These are phyloP conservation scores for Skeletonema costatum DNA, from an alignment of 108 stramenopile species.

Conservation along the genomic window DNA sequence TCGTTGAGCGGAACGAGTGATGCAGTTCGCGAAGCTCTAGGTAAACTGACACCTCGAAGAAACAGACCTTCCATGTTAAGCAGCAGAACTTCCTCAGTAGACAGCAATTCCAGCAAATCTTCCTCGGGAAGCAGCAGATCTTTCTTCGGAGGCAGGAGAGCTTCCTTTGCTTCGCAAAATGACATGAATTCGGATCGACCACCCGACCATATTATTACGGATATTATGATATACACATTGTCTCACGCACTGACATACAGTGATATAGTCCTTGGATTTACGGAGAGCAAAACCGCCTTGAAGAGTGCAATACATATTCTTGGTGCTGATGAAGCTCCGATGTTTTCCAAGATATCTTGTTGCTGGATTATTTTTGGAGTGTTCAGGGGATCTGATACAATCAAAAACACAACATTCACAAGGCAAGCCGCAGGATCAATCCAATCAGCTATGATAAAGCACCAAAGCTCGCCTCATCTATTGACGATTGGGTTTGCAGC, in stretches of 20 bases:
- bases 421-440: background rate
- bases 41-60: background rate
- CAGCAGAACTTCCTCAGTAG: too few relatives aligned
- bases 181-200: background rate
- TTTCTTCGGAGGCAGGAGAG: too few relatives aligned
- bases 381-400: background rate
- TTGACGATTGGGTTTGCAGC: conserved; percentile 4
- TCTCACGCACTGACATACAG: conserved; percentile 6
- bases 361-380: conserved; percentile 13
- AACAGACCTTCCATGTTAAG: too few relatives aligned
- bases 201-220: background rate
- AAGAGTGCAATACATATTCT: background rate
- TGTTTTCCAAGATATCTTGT: conserved; percentile 5
- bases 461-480: background rate
- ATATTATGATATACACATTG: conserved; percentile 19
- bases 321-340: background rate
- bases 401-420: background rate
- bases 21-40: background rate
- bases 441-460: background rate
- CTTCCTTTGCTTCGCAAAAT: too few relatives aligned
- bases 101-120: too few relatives aligned
- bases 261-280: background rate
- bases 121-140: too few relatives aligned
- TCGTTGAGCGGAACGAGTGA: background rate
- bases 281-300: conserved; percentile 3